Percentiles rank a stretch among this genome's conserved stretches.
phyloP scores from a whole-genome alignment of 768 basidiomycete species.

The Chlorophyllum brunneum region DNA sequence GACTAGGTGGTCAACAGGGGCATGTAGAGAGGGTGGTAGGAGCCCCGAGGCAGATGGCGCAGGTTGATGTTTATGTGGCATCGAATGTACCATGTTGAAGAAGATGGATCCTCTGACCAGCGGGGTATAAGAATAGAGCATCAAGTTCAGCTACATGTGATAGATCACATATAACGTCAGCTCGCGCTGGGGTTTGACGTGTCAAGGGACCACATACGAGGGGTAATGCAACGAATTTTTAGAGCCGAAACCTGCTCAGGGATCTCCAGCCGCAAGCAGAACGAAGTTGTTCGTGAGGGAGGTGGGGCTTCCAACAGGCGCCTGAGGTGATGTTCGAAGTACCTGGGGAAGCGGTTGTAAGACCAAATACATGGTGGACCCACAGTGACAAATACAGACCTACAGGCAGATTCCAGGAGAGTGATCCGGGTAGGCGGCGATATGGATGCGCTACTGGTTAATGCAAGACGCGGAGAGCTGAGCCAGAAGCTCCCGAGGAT shows the following conservation, averaged over 20 bases:
- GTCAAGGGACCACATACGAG: conserved; percentile 2
- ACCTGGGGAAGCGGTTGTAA: conserved; percentile 27
- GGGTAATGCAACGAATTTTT: neutral
- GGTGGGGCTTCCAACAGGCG: neutral
- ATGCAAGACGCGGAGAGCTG: neutral
- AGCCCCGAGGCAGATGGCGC: neutral
- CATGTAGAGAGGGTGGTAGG: conserved; percentile 5
- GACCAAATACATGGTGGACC: conserved; percentile 31
- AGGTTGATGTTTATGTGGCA: conserved; percentile 6
- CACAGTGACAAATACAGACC: conserved; percentile 35
- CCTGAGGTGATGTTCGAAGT: neutral
- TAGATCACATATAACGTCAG: conserved; percentile 6
- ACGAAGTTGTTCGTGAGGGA: neutral
- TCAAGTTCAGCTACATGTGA: neutral
- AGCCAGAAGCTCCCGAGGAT: neutral
- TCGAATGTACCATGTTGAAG: neutral
- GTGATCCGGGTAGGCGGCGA: neutral
- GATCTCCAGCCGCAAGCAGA: too few species aligned
- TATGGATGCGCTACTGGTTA: neutral
- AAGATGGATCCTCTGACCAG: neutral
- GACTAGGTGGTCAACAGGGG: conserved; percentile 4
- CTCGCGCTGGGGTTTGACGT: neutral
- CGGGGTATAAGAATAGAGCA: conserved; percentile 9
- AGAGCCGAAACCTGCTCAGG: too few species aligned
- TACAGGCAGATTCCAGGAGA: conserved; percentile 20